Base-by-base conservation (phyloP, 441 rosid genomes). In the Adansonia madagascariensis region DNA sequence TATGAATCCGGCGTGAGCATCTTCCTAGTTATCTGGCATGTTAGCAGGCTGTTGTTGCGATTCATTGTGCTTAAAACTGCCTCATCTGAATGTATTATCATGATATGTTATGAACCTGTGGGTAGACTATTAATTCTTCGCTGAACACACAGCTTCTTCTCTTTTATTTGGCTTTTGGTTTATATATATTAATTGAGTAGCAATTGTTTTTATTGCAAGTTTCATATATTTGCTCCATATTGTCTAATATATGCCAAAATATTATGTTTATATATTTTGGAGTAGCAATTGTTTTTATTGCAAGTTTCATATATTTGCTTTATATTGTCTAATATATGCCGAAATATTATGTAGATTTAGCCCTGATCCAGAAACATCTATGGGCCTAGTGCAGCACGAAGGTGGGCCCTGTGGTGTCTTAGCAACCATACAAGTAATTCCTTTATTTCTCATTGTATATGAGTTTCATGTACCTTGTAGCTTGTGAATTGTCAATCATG, bases 321-420 rank as follows among this genome's bases (percentile, higher is more conserved):
- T 6, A 70, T 72, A 62, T 59, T 81, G 78, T 80, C 91, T 87
- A 76, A 86, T 83, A 69, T 43, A 72, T 75, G 78, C 24, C 57
- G 78, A 81, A 80, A 63, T 22, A 83, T 79, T 74, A 79, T 85
- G 71, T 81, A 96, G 99, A 95, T 96, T 92, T 88, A 96, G 98
- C 87, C 83, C 88, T 84, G 98, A 94, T 89, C 95, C 94, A 81
- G 99, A 92, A 83, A 96, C 99, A 77, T 89, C 97, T 59, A 90
- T 92, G 92, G 99, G 99, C 73, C 86, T 96, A 78, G 99, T 96
- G 90, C 99, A 96, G 94, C 98, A 94, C 86, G 99, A 96, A 90
- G 99, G 99, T 80, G 99, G 99, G 73, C 99, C 99, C 68, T 96
- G 99, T 71, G 98, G 99, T 77, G 99, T 96, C 84, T 90, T 96